Percentiles rank a stretch among this genome's conserved stretches.
These are phyloP conservation scores for Galerina sulciceps DNA, from an alignment of 768 basidiomycete species.

Conservation along the genomic window DNA sequence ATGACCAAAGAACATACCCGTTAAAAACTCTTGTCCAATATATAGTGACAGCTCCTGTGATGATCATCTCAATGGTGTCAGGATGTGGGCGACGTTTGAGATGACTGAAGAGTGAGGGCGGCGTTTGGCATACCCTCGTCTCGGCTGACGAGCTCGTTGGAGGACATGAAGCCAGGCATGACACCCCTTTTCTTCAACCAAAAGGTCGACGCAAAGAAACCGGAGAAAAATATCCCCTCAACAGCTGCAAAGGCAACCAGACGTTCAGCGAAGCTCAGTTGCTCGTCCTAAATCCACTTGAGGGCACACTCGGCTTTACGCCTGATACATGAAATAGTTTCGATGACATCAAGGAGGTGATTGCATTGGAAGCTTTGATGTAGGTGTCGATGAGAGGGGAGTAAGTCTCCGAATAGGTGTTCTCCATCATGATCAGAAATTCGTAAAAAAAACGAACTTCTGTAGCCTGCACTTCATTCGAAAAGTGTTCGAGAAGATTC, in stretches of 20 bases:
- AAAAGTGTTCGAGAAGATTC: constrained; percentile 94
- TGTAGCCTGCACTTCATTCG: constrained; percentile 89
- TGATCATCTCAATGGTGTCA: constrained; percentile 71
- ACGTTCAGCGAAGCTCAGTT: constrained; percentile 88
- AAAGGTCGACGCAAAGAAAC: constrained; percentile 93
- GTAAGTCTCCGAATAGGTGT: constrained; percentile 97
- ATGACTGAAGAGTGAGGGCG: constrained; percentile 95
- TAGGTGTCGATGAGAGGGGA: constrained; percentile 97
- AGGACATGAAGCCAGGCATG: constrained; percentile 97
- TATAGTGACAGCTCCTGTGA: constrained; percentile 84
- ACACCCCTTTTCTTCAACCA: constrained; percentile 98
- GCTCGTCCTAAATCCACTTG: constrained; percentile 84
- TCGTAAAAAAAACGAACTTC: constrained; percentile 98
- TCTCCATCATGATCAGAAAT: constrained; percentile 99
- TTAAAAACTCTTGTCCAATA: constrained; percentile 91
- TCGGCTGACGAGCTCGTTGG: constrained; percentile 95
- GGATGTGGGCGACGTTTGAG: constrained; percentile 87
- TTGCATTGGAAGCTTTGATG: constrained; percentile 87
- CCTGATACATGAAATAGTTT: constrained; percentile 91
- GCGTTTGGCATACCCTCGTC: constrained; percentile 99
- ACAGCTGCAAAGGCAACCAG: constrained; percentile 96
- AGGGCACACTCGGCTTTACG: constrained; percentile 97
- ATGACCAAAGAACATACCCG: constrained; percentile 50
- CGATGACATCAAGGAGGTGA: constrained; percentile 89
- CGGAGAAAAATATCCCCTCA: constrained; percentile 98